phyloP scores from a whole-genome alignment of 352 stramenopile species.

The Pythium utonaiense region DNA sequence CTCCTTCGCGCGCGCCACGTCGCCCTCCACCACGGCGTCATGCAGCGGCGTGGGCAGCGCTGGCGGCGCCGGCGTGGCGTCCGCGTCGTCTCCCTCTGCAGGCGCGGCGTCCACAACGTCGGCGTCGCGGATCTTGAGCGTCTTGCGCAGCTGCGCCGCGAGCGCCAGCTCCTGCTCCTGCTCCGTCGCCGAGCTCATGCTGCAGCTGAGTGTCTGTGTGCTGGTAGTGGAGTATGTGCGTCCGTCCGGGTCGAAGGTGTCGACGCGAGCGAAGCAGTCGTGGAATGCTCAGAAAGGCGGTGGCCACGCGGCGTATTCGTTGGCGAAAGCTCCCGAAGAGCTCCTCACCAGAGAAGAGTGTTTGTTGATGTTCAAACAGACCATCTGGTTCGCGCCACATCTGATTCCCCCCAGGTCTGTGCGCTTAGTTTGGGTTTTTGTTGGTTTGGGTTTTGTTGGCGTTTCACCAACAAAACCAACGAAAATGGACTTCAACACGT shows the following conservation, averaged over 20 bases:
- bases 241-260: too few species aligned
- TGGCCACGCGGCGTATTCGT: not conserved
- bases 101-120: constrained; percentile 8
- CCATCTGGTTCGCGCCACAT: too few species aligned
- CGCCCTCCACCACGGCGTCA: constrained; percentile 22
- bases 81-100: not conserved
- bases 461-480: constrained; percentile 1
- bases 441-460: not conserved
- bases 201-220: not conserved
- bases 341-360: not conserved
- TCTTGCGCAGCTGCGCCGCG: constrained; percentile 23
- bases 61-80: constrained; percentile 1
- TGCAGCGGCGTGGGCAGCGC: constrained; percentile 20
- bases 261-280: not conserved
- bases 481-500: not conserved
- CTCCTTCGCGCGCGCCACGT: constrained; percentile 11
- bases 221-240: not conserved
- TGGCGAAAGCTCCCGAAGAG: not conserved
- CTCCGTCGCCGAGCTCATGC: constrained; percentile 1
- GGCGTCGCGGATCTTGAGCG: constrained; percentile 23
- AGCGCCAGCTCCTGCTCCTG: constrained; percentile 14
- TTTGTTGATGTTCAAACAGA: constrained; percentile 2
- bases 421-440: not conserved
- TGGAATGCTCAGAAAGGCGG: not conserved
- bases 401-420: too few species aligned